phyloP scores from a whole-genome alignment of 2,329 filamentous ascomycete species.

The Alternaria alternata region DNA sequence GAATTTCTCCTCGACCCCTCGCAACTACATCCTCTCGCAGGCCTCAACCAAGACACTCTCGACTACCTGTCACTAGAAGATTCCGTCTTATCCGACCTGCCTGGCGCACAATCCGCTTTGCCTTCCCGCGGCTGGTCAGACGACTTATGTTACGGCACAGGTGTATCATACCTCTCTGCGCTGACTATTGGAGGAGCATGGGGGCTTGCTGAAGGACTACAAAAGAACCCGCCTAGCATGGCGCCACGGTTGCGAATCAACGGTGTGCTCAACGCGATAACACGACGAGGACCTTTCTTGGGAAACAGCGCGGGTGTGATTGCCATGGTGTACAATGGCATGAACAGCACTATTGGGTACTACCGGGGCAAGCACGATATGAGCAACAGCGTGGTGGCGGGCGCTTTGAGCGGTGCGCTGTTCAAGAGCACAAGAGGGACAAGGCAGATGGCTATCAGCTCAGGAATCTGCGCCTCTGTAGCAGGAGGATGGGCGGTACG shows the following conservation, averaged over 20 bases:
- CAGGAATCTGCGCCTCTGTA: constrained; percentile 83
- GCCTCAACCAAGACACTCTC: constrained; percentile 88
- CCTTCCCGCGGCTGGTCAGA: constrained; percentile 98
- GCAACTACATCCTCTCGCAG: constrained; percentile 89
- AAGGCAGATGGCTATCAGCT: constrained; percentile 93
- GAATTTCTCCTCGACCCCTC: constrained; percentile 92
- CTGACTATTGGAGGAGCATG: constrained; percentile 86
- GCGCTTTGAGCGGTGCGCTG: constrained; percentile 86
- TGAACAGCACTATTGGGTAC: constrained; percentile 52
- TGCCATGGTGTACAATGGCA: constrained; percentile 94
- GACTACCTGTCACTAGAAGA: constrained; percentile 97
- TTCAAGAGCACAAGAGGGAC: constrained; percentile 96
- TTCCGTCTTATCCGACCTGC: constrained; percentile 83
- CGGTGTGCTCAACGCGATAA: constrained; percentile 92
- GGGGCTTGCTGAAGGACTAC: constrained; percentile 90
- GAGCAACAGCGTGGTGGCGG: constrained; percentile 85
- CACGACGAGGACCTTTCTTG: constrained; percentile 89
- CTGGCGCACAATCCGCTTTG: constrained; percentile 84
- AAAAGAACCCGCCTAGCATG: constrained; percentile 72
- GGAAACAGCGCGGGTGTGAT: constrained; percentile 96
- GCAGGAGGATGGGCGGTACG: constrained; percentile 87
- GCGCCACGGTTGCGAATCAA: constrained; percentile 93
- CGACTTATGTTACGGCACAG: constrained; percentile 96
- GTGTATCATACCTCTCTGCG: constrained; percentile 90
- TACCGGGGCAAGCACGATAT: constrained; percentile 67